Evolutionary conservation across 1,284 basidiomycete genomes (phyloP).

Genomic region (Cryptococcus sp.): DNA sequence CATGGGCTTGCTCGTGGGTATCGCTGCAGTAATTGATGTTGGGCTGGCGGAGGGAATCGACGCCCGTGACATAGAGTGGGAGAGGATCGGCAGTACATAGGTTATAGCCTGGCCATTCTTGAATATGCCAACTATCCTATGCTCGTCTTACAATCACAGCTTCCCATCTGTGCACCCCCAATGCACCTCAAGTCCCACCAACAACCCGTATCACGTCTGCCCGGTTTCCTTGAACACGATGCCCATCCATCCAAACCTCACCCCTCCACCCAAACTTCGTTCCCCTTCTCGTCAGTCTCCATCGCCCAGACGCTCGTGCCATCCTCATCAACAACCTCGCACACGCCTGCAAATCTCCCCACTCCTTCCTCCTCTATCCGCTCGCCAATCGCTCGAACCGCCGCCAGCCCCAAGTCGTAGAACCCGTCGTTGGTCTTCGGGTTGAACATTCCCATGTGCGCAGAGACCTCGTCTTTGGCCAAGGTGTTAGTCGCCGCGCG

Average conservation of each 20-base stretch:
- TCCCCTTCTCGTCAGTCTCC: constrained; percentile 26
- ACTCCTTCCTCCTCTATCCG: constrained; percentile 44
- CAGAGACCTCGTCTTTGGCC: constrained; percentile 74
- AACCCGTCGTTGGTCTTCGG: constrained; percentile 81
- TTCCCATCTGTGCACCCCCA: too few relatives aligned
- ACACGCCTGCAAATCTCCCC: constrained; percentile 12
- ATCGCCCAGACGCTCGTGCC: constrained; percentile 8
- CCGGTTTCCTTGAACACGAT: neutral
- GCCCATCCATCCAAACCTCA: constrained; percentile 1
- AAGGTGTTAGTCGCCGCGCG: constrained; percentile 61
- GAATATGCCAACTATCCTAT: too few relatives aligned
- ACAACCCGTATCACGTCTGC: too few relatives aligned
- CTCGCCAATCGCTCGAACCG: constrained; percentile 50
- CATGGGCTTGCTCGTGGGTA: too few relatives aligned
- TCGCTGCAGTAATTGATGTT: too few relatives aligned
- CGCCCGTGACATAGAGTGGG: too few relatives aligned
- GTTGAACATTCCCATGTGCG: constrained; percentile 86
- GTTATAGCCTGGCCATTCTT: too few relatives aligned
- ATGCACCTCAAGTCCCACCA: too few relatives aligned
- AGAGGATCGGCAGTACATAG: too few relatives aligned
- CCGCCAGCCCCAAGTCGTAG: constrained; percentile 73
- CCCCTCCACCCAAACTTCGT: constrained; percentile 30
- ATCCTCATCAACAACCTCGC: constrained; percentile 6
- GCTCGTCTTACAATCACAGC: too few relatives aligned
- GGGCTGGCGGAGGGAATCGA: too few relatives aligned